Percentiles rank a stretch among this genome's conserved stretches.
phyloP scores from a whole-genome alignment of 805 yeast genomes.

The Kodamaea restingae region DNA sequence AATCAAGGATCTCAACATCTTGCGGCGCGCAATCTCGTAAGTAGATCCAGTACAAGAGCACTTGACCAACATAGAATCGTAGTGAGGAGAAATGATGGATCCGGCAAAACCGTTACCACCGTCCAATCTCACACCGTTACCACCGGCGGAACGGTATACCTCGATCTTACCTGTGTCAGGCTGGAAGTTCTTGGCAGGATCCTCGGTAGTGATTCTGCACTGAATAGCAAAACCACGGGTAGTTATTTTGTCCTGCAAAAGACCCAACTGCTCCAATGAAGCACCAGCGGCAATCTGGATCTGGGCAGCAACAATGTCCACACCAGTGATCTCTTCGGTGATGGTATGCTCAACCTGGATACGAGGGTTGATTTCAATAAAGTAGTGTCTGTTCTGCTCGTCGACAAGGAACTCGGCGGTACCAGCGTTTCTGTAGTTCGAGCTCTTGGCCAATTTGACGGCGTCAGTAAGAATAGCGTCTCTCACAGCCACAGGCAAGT shows the following conservation, averaged over 20 bases:
- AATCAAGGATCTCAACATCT: conserved; percentile 94
- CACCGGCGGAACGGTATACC: conserved; percentile 97
- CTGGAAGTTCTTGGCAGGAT: conserved; percentile 92
- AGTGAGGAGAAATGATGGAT: conserved; percentile 92
- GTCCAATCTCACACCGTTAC: conserved; percentile 97
- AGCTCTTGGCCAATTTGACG: conserved; percentile 81
- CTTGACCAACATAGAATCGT: conserved; percentile 97
- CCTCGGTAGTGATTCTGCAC: conserved; percentile 98
- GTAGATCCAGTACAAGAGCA: conserved; percentile 97
- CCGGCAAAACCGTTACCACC: conserved; percentile 99
- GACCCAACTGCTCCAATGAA: conserved; percentile 81
- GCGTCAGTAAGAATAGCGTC: conserved; percentile 94
- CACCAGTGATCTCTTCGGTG: conserved; percentile 98
- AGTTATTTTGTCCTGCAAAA: conserved; percentile 90
- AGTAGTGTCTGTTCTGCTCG: conserved; percentile 88
- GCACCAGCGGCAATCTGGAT: conserved; percentile 99
- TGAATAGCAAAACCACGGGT: conserved; percentile 97
- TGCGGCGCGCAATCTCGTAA: conserved; percentile 93
- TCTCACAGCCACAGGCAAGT: conserved; percentile 75
- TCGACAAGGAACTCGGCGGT: conserved; percentile 97
- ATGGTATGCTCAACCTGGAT: conserved; percentile 98
- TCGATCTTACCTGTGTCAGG: conserved; percentile 98
- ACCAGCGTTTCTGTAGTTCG: conserved; percentile 95
- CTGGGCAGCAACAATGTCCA: conserved; percentile 96
- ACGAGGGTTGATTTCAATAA: conserved; percentile 97